phyloP scores from a whole-genome alignment of 805 yeast genomes.

The Wickerhamiella nectarea region DNA sequence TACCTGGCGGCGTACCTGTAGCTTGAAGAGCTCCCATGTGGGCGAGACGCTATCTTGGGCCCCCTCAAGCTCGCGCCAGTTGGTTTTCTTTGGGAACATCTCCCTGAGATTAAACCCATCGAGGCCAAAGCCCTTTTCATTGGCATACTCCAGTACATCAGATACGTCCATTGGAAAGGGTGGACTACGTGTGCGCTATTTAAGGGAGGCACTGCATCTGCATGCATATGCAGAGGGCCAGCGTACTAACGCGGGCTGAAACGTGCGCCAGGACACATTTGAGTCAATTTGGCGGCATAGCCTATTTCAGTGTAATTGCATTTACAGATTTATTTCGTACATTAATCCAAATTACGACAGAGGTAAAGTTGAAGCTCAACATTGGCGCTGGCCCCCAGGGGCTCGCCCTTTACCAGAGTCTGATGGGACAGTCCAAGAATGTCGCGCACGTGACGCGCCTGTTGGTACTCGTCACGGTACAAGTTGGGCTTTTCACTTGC shows the following conservation, averaged over 20 bases:
- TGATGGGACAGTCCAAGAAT: background rate
- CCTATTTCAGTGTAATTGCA: no score
- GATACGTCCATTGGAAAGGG: conserved; percentile 3
- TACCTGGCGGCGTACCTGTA: conserved; percentile 1
- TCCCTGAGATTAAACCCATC: conserved; percentile 5
- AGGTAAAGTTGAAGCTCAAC: conserved; percentile 3
- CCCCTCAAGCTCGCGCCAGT: conserved; percentile 6
- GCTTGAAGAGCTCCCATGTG: conserved; percentile 7
- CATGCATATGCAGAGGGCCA: background rate
- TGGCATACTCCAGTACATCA: conserved; percentile 3
- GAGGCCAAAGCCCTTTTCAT: conserved; percentile 6
- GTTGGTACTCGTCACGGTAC: conserved; percentile 39
- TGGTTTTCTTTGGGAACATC: conserved; percentile 7
- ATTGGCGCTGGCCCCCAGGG: conserved; percentile 5
- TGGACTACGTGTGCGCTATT: background rate
- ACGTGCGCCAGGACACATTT: background rate
- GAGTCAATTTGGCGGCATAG: no score
- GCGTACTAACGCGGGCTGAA: no score
- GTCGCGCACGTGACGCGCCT: conserved; percentile 11
- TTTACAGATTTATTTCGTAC: no score
- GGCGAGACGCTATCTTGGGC: conserved; percentile 1
- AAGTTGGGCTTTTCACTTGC: conserved; percentile 55
- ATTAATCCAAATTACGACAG: background rate
- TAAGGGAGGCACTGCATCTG: background rate
- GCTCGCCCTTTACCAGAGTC: background rate